These are phyloP conservation scores for Exophiala xenobiotica DNA, from an alignment of 2,329 filamentous ascomycete species.

Conservation along the genomic window DNA sequence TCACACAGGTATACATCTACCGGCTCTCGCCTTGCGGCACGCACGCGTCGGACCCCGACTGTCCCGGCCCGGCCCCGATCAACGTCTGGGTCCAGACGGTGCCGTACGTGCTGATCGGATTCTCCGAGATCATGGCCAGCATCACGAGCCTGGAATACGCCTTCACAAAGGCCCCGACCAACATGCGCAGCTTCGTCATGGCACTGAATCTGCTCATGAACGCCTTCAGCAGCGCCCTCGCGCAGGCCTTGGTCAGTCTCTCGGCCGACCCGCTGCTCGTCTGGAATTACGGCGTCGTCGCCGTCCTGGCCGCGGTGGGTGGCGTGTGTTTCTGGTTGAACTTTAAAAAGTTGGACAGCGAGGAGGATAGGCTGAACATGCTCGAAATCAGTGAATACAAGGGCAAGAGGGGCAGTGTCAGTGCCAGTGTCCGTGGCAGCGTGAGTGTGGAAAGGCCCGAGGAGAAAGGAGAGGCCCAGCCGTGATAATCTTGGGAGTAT, in stretches of 20 bases:
- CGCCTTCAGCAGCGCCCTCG: slow-evolving; percentile 67
- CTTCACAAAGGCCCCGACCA: slow-evolving; percentile 73
- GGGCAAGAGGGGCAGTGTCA: slow-evolving; percentile 13
- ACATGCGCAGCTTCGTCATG: slow-evolving; percentile 72
- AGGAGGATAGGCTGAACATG: slow-evolving; percentile 67
- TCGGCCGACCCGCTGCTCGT: slow-evolving; percentile 64
- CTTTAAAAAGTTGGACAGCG: slow-evolving; percentile 63
- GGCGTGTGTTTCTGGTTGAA: slow-evolving; percentile 67
- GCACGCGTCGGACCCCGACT: slow-evolving; percentile 54
- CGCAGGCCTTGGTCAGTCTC: slow-evolving; percentile 65
- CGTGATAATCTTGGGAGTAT: too few species aligned
- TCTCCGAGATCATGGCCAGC: slow-evolving; percentile 38
- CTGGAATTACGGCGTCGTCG: slow-evolving; percentile 69
- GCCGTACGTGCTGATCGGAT: slow-evolving; percentile 31
- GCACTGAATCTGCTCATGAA: slow-evolving; percentile 69
- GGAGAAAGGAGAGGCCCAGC: too few species aligned
- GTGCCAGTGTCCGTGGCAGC: neutral
- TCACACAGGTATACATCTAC: slow-evolving; percentile 58
- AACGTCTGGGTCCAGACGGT: slow-evolving; percentile 55
- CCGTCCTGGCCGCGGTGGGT: slow-evolving; percentile 62
- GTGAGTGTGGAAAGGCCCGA: neutral
- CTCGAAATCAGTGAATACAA: slow-evolving; percentile 21
- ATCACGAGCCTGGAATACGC: slow-evolving; percentile 71
- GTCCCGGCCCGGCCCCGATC: slow-evolving; percentile 53
- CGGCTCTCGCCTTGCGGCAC: slow-evolving; percentile 60